Percentiles rank a stretch among this genome's conserved stretches.
Conservation (phyloP, 495 filamentous ascomycete species). For the Podospora fimiseda region DNA sequence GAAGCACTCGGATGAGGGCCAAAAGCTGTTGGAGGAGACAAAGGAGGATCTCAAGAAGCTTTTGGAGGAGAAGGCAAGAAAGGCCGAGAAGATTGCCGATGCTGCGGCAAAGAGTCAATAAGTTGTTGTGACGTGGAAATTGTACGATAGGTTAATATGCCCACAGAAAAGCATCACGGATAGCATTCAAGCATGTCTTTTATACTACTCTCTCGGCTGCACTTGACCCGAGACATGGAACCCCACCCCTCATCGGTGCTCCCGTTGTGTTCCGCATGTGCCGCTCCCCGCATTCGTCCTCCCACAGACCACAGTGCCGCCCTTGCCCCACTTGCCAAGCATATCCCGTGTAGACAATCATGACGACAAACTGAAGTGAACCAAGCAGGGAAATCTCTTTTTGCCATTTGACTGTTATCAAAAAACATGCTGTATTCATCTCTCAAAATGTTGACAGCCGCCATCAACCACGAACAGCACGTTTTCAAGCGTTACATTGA, state of each 20-base stretch:
- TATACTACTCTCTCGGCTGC: neutral
- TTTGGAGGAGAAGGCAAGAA: slow-evolving; percentile 35
- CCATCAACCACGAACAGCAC: neutral
- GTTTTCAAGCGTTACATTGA: slow-evolving; percentile 9
- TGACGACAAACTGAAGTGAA: neutral
- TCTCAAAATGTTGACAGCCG: too few species aligned
- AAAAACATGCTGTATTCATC: too few species aligned
- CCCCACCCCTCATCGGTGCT: neutral
- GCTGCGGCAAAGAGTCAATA: slow-evolving; percentile 23
- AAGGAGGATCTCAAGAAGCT: slow-evolving; percentile 45
- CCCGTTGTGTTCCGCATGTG: neutral
- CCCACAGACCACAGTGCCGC: neutral
- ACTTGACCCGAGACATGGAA: neutral
- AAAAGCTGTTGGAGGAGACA: slow-evolving; percentile 55
- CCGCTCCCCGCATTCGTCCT: neutral
- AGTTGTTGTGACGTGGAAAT: slow-evolving; percentile 3
- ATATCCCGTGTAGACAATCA: neutral
- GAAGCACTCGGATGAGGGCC: slow-evolving; percentile 54
- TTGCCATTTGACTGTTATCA: too few species aligned
- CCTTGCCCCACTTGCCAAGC: slow-evolving; percentile 1
- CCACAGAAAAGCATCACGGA: neutral
- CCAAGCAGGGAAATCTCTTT: too few species aligned
- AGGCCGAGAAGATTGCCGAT: slow-evolving; percentile 37
- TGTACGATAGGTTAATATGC: too few species aligned
- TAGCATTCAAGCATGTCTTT: neutral